Evolutionary conservation across 2,329 filamentous ascomycete species (phyloP).

Genomic region (Camillea tinctor): DNA sequence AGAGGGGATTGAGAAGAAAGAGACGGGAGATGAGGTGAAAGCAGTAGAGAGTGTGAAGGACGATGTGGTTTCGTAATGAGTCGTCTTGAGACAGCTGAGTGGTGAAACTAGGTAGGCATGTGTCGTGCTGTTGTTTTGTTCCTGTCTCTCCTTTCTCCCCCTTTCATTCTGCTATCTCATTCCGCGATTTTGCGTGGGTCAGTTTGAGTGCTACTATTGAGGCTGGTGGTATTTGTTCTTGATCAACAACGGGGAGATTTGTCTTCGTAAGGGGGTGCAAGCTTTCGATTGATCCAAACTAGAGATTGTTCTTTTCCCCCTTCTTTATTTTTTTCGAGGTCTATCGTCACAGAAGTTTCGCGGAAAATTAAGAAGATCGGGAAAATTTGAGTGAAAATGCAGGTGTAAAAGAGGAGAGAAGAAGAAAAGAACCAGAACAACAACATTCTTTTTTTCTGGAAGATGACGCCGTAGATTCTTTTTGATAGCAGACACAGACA

Average conservation of each 20-base stretch:
- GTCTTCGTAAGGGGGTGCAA: not conserved
- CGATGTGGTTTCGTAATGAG: slow-evolving; percentile 24
- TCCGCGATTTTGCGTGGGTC: not conserved
- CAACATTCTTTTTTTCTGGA: too few relatives aligned
- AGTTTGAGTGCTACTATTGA: not conserved
- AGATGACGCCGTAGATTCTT: too few relatives aligned
- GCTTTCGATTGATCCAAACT: not conserved
- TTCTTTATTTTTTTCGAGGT: not conserved
- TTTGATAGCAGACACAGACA: too few relatives aligned
- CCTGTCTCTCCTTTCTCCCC: not conserved
- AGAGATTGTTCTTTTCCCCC: not conserved
- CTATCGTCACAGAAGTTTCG: not conserved
- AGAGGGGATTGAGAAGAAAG: slow-evolving; percentile 31
- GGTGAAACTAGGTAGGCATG: not conserved
- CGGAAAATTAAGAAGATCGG: not conserved
- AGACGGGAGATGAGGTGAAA: slow-evolving; percentile 28
- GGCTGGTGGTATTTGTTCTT: not conserved
- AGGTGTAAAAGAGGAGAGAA: too few relatives aligned
- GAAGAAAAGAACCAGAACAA: too few relatives aligned
- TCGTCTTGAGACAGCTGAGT: not conserved
- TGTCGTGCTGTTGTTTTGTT: not conserved
- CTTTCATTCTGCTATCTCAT: not conserved
- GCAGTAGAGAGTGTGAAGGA: slow-evolving; percentile 27
- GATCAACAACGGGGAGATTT: not conserved
- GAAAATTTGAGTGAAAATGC: not conserved